Percentiles rank a stretch among this genome's conserved stretches.
phyloP scores from a whole-genome alignment of 2,329 filamentous ascomycete genomes.

The Sordariomycetes sp. region DNA sequence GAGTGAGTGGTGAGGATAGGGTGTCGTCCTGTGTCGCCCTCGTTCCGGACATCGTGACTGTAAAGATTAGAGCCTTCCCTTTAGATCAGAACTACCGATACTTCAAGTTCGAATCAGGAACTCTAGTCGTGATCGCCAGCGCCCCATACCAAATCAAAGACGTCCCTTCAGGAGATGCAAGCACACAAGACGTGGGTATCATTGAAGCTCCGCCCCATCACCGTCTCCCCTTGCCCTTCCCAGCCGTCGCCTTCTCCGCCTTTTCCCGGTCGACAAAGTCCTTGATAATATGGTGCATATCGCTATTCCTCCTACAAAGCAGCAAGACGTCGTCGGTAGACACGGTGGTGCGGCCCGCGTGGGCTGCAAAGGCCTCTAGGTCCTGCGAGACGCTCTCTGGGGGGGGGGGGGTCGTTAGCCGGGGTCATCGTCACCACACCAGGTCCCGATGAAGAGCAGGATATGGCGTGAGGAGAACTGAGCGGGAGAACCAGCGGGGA shows the following conservation, averaged over 20 bases:
- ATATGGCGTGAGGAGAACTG: slow-evolving; percentile 1
- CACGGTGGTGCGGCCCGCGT: slow-evolving; percentile 70
- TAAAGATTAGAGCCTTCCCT: not conserved
- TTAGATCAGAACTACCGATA: not conserved
- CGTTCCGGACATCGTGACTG: not conserved
- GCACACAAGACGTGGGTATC: not conserved
- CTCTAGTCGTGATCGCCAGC: not conserved
- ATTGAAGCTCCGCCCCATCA: not conserved
- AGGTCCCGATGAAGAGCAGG: not conserved
- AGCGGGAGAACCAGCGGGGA: not conserved
- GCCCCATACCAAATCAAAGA: too few species aligned
- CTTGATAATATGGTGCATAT: slow-evolving; percentile 63
- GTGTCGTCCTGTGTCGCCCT: too few species aligned
- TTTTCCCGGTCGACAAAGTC: slow-evolving; percentile 50
- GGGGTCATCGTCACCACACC: not conserved
- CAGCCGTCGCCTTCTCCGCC: slow-evolving; percentile 19
- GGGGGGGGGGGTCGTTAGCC: slow-evolving; percentile 11
- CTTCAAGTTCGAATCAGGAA: not conserved
- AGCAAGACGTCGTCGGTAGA: slow-evolving; percentile 80
- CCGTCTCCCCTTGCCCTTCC: slow-evolving; percentile 2
- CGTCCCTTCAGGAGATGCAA: not conserved
- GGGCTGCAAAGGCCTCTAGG: slow-evolving; percentile 47
- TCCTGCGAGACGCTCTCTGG: slow-evolving; percentile 43
- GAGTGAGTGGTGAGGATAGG: too few species aligned
- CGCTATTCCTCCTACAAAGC: slow-evolving; percentile 75